phyloP scores from a whole-genome alignment of 257 asterid genomes.

The Solanum clarkiae region DNA sequence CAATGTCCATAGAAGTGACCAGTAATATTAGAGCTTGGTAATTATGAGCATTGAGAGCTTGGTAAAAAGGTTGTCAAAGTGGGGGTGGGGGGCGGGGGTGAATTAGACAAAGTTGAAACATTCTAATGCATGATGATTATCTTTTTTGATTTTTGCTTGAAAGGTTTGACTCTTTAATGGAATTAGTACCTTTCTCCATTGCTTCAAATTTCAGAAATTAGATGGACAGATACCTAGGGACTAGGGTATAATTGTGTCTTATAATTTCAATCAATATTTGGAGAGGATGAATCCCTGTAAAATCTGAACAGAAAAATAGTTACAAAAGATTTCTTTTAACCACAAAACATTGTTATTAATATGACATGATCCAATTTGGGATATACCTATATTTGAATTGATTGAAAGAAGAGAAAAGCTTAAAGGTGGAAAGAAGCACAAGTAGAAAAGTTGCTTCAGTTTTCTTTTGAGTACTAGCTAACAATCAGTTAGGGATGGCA shows the following conservation, averaged over 20 bases:
- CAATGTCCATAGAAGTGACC: not conserved
- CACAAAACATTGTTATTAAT: not conserved
- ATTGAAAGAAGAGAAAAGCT: not conserved
- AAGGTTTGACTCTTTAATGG: not conserved
- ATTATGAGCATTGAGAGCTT: conserved; percentile 10
- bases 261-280: not conserved
- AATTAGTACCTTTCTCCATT: not conserved
- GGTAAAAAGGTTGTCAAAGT: conserved; percentile 1
- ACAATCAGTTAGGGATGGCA: not conserved
- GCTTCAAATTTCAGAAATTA: not conserved
- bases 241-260: not conserved
- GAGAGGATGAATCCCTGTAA: not conserved
- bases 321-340: not conserved
- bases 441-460: not conserved
- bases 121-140: conserved; percentile 19
- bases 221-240: not conserved
- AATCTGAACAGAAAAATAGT: not conserved
- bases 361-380: not conserved
- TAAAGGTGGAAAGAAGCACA: not conserved
- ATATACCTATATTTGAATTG: not conserved
- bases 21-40: not conserved
- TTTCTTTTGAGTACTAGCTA: not conserved
- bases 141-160: conserved; percentile 2
- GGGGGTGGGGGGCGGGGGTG: not conserved
- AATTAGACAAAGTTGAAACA: not conserved